Percentiles rank a stretch among this genome's conserved stretches.
phyloP scores from a whole-genome alignment of 306 rosid species.

The Echinosophora koreensis region DNA sequence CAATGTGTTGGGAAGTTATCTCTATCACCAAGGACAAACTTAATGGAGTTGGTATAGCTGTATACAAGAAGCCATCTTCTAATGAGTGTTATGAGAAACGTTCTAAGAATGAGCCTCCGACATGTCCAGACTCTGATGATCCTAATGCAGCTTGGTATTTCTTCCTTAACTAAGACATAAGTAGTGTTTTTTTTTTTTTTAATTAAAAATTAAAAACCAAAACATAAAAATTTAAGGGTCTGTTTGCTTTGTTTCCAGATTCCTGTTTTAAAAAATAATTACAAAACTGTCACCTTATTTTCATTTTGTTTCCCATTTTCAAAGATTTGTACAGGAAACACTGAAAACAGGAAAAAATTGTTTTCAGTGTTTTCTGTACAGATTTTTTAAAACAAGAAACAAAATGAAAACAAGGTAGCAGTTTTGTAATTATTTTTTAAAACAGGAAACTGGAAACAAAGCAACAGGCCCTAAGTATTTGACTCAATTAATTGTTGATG shows the following conservation, averaged over 20 bases:
- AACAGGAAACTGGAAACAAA: too few species aligned
- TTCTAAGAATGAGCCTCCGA: slow-evolving; percentile 66
- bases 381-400: too few species aligned
- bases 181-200: neutral
- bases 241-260: too few species aligned
- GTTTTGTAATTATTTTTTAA: too few species aligned
- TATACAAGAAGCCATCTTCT: slow-evolving; percentile 79
- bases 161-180: slow-evolving; percentile 24
- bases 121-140: slow-evolving; percentile 81
- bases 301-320: too few species aligned
- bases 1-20: slow-evolving; percentile 90
- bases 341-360: too few species aligned
- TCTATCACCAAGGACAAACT: slow-evolving; percentile 75
- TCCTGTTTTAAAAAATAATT: too few species aligned
- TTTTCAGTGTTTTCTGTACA: too few species aligned
- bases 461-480: neutral
- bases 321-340: too few species aligned
- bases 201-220: neutral
- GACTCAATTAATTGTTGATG: slow-evolving; percentile 25
- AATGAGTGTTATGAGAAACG: slow-evolving; percentile 95
- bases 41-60: slow-evolving; percentile 86
- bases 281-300: too few species aligned
- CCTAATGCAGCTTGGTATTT: slow-evolving; percentile 92
- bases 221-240: neutral
- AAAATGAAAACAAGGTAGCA: too few species aligned